Evolutionary conservation across 257 asterid genomes (phyloP).

Genomic region (Solanum ossicruentum): DNA sequence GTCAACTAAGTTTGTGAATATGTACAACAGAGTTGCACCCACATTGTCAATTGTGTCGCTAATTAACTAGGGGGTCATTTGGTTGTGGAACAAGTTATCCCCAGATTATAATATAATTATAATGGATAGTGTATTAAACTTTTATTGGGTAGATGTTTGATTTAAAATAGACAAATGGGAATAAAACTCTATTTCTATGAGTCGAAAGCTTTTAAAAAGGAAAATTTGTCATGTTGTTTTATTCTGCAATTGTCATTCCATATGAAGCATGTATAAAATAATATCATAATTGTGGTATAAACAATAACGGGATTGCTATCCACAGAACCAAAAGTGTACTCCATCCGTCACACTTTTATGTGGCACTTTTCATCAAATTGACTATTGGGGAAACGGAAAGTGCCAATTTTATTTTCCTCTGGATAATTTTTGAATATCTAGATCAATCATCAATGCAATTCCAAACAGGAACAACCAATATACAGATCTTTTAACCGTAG

Average conservation of each 20-base stretch:
- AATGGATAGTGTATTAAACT: neutral
- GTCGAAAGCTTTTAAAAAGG: neutral
- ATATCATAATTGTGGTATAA: neutral
- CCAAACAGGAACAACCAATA: no score
- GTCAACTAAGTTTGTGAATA: neutral
- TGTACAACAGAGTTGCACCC: neutral
- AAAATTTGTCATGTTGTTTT: neutral
- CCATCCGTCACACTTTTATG: neutral
- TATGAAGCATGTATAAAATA: neutral
- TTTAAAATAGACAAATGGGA: neutral
- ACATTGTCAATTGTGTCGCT: neutral
- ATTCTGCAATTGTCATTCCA: neutral
- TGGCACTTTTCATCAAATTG: neutral
- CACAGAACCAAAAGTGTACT: neutral
- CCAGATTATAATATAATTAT: neutral
- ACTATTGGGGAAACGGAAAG: neutral
- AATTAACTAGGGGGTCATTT: neutral
- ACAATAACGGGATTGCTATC: neutral
- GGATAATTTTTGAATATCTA: neutral
- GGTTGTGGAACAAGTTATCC: neutral
- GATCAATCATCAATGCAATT: neutral
- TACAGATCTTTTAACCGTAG: no score
- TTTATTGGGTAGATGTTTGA: neutral
- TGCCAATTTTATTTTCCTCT: neutral
- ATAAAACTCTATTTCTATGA: neutral